Conservation (phyloP, 2,329 filamentous ascomycete species). For the Fonsecaea multimorphosa region DNA sequence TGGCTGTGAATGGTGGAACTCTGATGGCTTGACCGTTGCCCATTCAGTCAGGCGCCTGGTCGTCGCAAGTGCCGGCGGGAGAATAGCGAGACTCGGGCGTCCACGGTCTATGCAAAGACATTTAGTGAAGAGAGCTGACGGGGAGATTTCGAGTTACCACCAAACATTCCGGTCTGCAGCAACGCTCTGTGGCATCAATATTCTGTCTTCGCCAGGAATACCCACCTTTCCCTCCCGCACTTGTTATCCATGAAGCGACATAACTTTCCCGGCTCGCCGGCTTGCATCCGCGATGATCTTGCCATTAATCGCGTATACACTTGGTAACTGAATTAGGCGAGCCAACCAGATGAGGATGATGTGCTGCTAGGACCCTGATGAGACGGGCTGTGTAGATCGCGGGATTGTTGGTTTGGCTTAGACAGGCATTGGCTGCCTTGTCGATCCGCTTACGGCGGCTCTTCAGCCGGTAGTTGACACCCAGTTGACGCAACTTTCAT, state of each 20-base stretch:
- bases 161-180: too few species aligned
- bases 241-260: neutral
- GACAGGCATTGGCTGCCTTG: neutral
- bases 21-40: conserved; percentile 12
- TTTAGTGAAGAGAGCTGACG: too few species aligned
- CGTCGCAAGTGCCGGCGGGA: neutral
- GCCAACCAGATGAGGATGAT: neutral
- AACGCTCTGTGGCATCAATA: too few species aligned
- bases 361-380: neutral
- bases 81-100: neutral
- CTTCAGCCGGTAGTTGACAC: neutral
- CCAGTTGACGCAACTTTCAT: neutral
- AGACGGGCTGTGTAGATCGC: too few species aligned
- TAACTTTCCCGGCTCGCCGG: neutral
- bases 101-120: too few species aligned
- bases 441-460: neutral
- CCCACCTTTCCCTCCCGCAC: neutral
- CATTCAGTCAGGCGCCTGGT: neutral
- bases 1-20: conserved; percentile 25
- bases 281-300: neutral
- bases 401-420: neutral
- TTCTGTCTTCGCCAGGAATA: too few species aligned
- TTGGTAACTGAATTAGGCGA: neutral
- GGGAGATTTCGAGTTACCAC: too few species aligned
- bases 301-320: neutral